Conservation (phyloP, 352 stramenopile genomes). For the Phytopythium oedochilum region DNA sequence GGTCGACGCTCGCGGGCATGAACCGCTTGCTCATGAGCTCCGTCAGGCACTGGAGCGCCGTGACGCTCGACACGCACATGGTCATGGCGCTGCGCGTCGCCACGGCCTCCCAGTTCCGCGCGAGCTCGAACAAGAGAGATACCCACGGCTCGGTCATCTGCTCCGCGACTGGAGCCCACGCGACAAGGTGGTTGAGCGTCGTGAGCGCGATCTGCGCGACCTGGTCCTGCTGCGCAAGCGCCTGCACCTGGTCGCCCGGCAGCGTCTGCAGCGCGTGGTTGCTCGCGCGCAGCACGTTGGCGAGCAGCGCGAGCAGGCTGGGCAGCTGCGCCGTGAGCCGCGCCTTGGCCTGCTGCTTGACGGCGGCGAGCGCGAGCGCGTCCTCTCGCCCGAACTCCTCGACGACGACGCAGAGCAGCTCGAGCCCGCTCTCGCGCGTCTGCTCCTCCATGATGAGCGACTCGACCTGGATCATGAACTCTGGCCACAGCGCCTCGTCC, state of each 20-base stretch:
- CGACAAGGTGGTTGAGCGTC: constrained; percentile 43
- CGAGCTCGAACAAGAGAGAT: constrained; percentile 53
- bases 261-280: constrained; percentile 34
- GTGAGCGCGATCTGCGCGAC: constrained; percentile 47
- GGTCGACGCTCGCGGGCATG: constrained; percentile 25
- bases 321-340: constrained; percentile 40
- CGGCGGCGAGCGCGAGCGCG: constrained; percentile 38
- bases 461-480: constrained; percentile 65
- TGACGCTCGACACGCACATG: constrained; percentile 40
- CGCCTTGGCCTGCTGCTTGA: constrained; percentile 37
- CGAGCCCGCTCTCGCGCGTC: constrained; percentile 40
- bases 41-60: constrained; percentile 49
- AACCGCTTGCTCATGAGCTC: constrained; percentile 74
- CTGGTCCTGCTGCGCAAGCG: constrained; percentile 29
- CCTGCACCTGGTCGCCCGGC: constrained; percentile 8
- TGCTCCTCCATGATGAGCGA: constrained; percentile 37
- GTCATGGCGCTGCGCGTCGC: constrained; percentile 15
- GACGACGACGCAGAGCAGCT: constrained; percentile 51
- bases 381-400: constrained; percentile 77
- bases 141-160: constrained; percentile 56
- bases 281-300: constrained; percentile 38
- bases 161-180: constrained; percentile 52
- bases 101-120: constrained; percentile 30
- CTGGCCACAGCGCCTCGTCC: constrained; percentile 28
- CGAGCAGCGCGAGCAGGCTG: constrained; percentile 41